A percentile compares a stretch with the other conserved stretches of the same genome.
Evolutionary conservation across 2,329 filamentous ascomycete species (phyloP).

Genomic region (Fonsecaea multimorphosa): DNA sequence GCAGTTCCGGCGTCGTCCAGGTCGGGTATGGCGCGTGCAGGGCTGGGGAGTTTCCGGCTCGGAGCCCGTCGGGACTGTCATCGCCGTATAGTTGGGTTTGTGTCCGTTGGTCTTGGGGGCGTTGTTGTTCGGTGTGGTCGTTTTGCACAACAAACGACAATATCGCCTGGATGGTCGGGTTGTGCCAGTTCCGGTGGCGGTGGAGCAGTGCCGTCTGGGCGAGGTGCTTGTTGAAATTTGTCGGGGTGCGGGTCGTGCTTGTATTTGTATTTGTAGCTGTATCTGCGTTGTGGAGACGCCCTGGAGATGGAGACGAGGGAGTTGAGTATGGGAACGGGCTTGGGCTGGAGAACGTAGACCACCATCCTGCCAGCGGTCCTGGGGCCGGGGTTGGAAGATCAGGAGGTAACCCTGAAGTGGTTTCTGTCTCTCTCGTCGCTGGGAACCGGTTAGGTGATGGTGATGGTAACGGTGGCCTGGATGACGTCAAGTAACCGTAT

Average conservation of each 20-base stretch:
- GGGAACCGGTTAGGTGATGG: conserved; percentile 18
- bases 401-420: background rate
- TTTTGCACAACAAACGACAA: conserved; percentile 48
- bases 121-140: background rate
- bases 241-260: conserved; percentile 16
- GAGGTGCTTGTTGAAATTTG: conserved; percentile 25
- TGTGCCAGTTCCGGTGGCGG: conserved; percentile 54
- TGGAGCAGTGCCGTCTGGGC: conserved; percentile 41
- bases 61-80: background rate
- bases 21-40: conserved; percentile 55
- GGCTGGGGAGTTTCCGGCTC: background rate
- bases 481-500: conserved; percentile 48
- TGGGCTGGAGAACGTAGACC: conserved; percentile 48
- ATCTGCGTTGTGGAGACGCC: background rate
- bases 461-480: no score
- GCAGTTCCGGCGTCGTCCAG: conserved; percentile 56
- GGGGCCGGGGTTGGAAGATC: conserved; percentile 39
- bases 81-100: background rate
- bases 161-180: conserved; percentile 53
- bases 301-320: background rate
- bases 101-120: background rate
- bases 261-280: background rate
- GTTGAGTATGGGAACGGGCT: conserved; percentile 21
- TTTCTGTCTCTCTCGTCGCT: conserved; percentile 37
- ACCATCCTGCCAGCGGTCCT: conserved; percentile 50